Evolutionary conservation across 768 basidiomycete genomes (phyloP).

Genomic region (Podaxis sp.): DNA sequence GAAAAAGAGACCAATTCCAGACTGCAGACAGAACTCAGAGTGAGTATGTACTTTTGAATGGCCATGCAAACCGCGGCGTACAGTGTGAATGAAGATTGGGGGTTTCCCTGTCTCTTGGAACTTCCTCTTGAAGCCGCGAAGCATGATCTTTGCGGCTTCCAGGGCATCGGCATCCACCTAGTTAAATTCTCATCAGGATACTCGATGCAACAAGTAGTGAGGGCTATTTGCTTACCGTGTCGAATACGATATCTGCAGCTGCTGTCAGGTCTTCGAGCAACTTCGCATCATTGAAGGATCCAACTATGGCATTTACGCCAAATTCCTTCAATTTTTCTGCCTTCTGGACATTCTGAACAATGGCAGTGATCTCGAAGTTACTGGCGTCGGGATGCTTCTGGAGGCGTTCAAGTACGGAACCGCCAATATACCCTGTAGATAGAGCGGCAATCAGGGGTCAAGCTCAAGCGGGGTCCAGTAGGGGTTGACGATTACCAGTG

Average conservation of each 20-base stretch:
- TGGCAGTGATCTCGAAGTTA: conserved; percentile 40
- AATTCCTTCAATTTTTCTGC: conserved; percentile 40
- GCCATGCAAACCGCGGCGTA: conserved; percentile 22
- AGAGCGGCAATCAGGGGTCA: neutral
- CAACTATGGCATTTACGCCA: conserved; percentile 38
- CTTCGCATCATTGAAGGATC: conserved; percentile 39
- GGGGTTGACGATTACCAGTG: conserved; percentile 33
- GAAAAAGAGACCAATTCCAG: conserved; percentile 39
- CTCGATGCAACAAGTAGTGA: neutral
- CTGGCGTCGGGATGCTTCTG: conserved; percentile 34
- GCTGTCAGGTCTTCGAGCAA: conserved; percentile 40
- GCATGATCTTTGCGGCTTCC: conserved; percentile 36
- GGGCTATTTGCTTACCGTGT: conserved; percentile 30
- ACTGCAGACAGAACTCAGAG: conserved; percentile 20
- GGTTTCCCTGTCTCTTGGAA: conserved; percentile 31
- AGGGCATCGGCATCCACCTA: conserved; percentile 42
- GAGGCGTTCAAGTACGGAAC: conserved; percentile 44
- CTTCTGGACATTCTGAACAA: conserved; percentile 45
- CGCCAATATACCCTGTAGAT: conserved; percentile 46
- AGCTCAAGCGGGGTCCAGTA: neutral
- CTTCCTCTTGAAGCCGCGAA: conserved; percentile 36
- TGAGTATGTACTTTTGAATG: neutral
- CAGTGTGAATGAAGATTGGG: conserved; percentile 43
- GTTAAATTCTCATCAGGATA: neutral
- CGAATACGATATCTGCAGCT: conserved; percentile 45